phyloP scores from a whole-genome alignment of 2,329 filamentous ascomycete genomes.

The Cyclaneusma minus region DNA sequence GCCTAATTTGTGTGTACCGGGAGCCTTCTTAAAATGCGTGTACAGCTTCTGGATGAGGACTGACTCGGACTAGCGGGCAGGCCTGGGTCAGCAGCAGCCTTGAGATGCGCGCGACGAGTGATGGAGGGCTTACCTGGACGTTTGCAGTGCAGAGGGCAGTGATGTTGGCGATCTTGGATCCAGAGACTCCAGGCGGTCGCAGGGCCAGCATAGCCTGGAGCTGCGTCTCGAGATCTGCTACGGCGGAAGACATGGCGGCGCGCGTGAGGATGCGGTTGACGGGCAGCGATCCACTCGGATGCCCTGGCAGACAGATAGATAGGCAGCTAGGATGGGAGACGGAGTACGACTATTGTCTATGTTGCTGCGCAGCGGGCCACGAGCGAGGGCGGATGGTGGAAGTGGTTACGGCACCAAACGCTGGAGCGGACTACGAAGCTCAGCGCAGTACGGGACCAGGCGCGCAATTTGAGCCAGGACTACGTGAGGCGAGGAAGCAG shows the following conservation, averaged over 20 bases:
- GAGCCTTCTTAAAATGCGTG: slow-evolving; percentile 92
- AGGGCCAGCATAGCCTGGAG: slow-evolving; percentile 83
- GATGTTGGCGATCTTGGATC: slow-evolving; percentile 77
- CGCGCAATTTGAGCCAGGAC: too few species aligned
- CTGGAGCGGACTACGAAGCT: too few species aligned
- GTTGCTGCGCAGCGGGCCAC: too few species aligned
- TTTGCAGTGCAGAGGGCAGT: slow-evolving; percentile 79
- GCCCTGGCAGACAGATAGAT: slow-evolving; percentile 2
- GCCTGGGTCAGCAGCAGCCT: slow-evolving; percentile 7
- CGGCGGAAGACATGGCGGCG: slow-evolving; percentile 57
- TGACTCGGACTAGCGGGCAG: slow-evolving; percentile 64
- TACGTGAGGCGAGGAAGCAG: too few species aligned
- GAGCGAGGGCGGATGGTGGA: too few species aligned
- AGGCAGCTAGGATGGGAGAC: slow-evolving; percentile 5
- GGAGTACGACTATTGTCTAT: slow-evolving; percentile 5
- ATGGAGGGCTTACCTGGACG: slow-evolving; percentile 56
- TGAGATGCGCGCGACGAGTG: slow-evolving; percentile 2
- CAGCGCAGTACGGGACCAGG: too few species aligned
- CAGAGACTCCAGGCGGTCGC: slow-evolving; percentile 88
- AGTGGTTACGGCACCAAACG: too few species aligned
- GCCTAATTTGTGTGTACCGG: slow-evolving; percentile 90
- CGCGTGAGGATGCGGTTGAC: slow-evolving; percentile 1
- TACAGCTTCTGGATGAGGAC: slow-evolving; percentile 92
- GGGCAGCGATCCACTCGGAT: background rate
- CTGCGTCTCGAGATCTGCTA: slow-evolving; percentile 80